Evolutionary conservation across 2,329 filamentous ascomycete species (phyloP).

Genomic region (Colletotrichum gloeosporioides): DNA sequence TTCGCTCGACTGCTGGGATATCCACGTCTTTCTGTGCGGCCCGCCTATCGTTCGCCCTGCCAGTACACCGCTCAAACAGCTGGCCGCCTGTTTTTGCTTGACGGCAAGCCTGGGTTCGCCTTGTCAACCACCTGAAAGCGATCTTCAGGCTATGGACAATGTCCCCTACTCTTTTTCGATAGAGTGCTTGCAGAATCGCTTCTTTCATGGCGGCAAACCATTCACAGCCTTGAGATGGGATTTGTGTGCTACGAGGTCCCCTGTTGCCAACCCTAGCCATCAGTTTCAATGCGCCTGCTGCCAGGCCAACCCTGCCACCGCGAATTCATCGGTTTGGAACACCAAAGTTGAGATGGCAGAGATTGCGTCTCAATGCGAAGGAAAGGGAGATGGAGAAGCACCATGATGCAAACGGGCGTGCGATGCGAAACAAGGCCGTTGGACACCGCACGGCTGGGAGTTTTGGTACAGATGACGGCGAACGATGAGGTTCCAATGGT

Average conservation of each 20-base stretch:
- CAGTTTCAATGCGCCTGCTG: background rate
- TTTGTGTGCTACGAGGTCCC: background rate
- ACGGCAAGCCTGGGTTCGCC: background rate
- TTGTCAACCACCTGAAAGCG: background rate
- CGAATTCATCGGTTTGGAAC: background rate
- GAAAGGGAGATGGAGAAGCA: background rate
- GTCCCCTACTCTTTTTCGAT: background rate
- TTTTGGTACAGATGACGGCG: background rate
- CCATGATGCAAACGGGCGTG: constrained; percentile 9
- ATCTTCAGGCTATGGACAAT: background rate
- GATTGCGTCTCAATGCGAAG: constrained; percentile 16
- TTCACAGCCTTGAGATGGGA: background rate
- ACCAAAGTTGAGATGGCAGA: constrained; percentile 21
- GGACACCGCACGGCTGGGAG: constrained; percentile 1
- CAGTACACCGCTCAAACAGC: constrained; percentile 4
- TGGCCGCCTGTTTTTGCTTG: background rate
- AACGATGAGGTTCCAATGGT: background rate
- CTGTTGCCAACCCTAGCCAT: background rate
- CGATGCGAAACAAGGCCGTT: constrained; percentile 18
- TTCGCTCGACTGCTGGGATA: background rate
- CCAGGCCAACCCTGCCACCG: background rate
- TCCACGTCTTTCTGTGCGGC: background rate
- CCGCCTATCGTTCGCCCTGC: constrained; percentile 2
- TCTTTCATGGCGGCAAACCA: background rate
- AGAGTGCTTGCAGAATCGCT: background rate